Conservation (phyloP, 345 rosid species). For the Lenwebbia sp. region DNA sequence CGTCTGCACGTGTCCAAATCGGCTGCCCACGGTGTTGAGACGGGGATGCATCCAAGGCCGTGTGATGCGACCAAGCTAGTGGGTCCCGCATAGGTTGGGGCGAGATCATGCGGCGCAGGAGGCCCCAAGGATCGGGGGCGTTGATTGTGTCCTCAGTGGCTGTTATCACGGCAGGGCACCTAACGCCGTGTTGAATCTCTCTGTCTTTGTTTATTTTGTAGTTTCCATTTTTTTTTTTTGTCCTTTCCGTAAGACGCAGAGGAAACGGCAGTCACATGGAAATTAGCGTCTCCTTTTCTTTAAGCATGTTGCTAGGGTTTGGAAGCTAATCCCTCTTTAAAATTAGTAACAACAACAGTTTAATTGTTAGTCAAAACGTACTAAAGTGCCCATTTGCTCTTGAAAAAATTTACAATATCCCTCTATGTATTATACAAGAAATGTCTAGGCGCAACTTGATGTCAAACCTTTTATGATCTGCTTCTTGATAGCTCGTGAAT, state of each 20-base stretch:
- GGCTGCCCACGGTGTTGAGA: not conserved
- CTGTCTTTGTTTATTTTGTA: not conserved
- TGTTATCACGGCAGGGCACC: not conserved
- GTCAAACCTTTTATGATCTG: not conserved
- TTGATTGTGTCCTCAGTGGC: not conserved
- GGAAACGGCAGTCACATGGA: not conserved
- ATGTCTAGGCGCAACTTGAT: not conserved
- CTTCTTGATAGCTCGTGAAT: not conserved
- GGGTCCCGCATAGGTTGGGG: not conserved
- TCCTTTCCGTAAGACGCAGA: no score
- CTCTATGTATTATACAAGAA: not conserved
- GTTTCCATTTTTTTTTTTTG: no score
- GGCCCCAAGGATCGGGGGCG: no score
- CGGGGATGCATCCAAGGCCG: not conserved
- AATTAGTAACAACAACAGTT: not conserved
- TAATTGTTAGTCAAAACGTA: not conserved
- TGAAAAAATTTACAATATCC: not conserved
- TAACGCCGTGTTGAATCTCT: rapidly evolving
- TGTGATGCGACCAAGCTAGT: not conserved
- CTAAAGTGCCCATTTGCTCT: not conserved
- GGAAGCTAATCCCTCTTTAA: not conserved
- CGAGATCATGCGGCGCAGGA: not conserved
- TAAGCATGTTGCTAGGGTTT: not conserved
- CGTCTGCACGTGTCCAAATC: not conserved
- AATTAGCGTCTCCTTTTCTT: not conserved